phyloP scores from a whole-genome alignment of 2,329 filamentous ascomycete genomes.

The Ceratocystis ficicola region DNA sequence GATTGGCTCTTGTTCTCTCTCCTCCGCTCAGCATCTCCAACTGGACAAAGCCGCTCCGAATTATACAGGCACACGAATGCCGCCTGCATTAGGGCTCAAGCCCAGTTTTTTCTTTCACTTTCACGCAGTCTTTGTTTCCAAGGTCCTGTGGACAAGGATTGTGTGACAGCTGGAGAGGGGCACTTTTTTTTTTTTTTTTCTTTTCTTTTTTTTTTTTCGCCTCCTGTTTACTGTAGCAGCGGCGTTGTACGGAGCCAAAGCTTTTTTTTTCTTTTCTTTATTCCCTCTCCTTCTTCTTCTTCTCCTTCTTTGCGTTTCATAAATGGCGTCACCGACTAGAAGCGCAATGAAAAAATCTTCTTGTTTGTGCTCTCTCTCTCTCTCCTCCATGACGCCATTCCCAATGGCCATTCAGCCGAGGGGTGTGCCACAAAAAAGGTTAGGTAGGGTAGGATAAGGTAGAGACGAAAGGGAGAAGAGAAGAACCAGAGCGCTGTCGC shows the following conservation, averaged over 20 bases:
- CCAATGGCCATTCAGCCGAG: not conserved
- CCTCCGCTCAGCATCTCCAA: too few relatives aligned
- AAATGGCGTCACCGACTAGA: not conserved
- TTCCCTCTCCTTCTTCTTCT: not conserved
- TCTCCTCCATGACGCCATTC: not conserved
- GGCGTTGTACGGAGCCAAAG: not conserved
- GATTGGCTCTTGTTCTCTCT: too few relatives aligned
- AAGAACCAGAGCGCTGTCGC: not conserved
- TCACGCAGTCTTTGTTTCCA: too few relatives aligned
- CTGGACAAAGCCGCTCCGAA: too few relatives aligned
- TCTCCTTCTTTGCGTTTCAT: not conserved
- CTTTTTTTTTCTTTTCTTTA: not conserved
- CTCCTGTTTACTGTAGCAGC: too few relatives aligned
- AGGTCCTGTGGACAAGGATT: too few relatives aligned
- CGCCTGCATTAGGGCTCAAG: not conserved
- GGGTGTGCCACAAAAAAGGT: not conserved
- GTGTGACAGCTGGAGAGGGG: too few relatives aligned
- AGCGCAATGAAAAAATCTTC: not conserved
- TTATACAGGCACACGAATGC: not conserved
- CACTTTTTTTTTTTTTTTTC: too few relatives aligned
- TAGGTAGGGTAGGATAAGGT: not conserved
- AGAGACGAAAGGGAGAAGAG: constrained; percentile 4
- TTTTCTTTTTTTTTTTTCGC: too few relatives aligned
- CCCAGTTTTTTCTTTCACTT: not conserved
- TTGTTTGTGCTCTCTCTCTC: not conserved